Conservation (phyloP, 2,329 filamentous ascomycete species). For the Diaporthe velutina region DNA sequence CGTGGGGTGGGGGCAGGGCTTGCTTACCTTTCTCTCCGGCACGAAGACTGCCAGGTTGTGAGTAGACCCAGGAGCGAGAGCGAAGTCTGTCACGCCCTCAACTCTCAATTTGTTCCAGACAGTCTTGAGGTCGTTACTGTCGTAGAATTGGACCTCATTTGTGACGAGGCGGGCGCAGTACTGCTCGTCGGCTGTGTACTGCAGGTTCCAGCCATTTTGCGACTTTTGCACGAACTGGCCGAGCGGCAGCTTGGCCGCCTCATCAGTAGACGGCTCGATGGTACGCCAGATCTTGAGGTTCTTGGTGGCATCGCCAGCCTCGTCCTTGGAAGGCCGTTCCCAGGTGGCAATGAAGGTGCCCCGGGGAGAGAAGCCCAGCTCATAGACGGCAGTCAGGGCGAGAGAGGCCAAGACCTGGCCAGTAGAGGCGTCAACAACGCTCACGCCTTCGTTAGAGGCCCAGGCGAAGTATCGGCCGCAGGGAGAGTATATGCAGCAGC, state of each 20-base stretch:
- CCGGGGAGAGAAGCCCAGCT: slow-evolving; percentile 92
- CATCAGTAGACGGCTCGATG: slow-evolving; percentile 75
- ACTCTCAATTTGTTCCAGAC: slow-evolving; percentile 97
- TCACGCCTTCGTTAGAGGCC: slow-evolving; percentile 89
- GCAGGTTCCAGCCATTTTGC: slow-evolving; percentile 95
- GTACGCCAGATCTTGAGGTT: slow-evolving; percentile 98
- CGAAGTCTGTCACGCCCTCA: slow-evolving; percentile 91
- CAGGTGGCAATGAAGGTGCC: slow-evolving; percentile 96
- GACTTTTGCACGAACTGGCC: slow-evolving; percentile 96
- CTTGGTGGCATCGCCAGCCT: slow-evolving; percentile 91
- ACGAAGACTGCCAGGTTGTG: slow-evolving; percentile 95
- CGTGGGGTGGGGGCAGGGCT: not conserved
- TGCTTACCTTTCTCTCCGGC: slow-evolving; percentile 88
- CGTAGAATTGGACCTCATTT: slow-evolving; percentile 98
- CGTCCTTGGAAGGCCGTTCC: slow-evolving; percentile 94
- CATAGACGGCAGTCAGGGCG: slow-evolving; percentile 86
- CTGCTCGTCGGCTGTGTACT: slow-evolving; percentile 94
- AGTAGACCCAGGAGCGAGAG: slow-evolving; percentile 88
- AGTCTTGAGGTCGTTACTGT: slow-evolving; percentile 85
- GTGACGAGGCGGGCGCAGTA: slow-evolving; percentile 94
- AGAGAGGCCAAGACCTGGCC: slow-evolving; percentile 82
- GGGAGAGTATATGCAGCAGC: slow-evolving; percentile 95
- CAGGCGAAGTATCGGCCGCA: slow-evolving; percentile 97
- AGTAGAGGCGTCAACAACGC: slow-evolving; percentile 83
- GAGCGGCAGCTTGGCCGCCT: slow-evolving; percentile 77